Conservation (phyloP, 2,329 filamentous ascomycete genomes). For the Talaromyces sp. region DNA sequence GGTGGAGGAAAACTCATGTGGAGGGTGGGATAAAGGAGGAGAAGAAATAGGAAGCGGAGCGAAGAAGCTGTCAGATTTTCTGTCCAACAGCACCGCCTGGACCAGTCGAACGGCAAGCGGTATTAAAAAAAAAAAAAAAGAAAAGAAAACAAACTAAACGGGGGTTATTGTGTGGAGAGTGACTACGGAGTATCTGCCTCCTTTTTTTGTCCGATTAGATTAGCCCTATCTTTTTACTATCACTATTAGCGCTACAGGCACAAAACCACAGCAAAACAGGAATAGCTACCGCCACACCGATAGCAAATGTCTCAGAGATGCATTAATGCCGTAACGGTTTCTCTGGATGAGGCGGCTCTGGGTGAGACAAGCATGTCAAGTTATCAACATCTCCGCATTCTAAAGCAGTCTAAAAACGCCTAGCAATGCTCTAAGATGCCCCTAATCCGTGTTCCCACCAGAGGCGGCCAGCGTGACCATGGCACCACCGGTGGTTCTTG, state of each 20-base stretch:
- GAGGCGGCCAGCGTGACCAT: background rate
- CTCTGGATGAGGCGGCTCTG: background rate
- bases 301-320: background rate
- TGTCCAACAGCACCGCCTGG: background rate
- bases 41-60: background rate
- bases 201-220: background rate
- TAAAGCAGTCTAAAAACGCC: background rate
- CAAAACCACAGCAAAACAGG: background rate
- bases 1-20: background rate
- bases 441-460: background rate
- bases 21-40: background rate
- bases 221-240: background rate
- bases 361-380: background rate
- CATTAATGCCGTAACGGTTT: background rate
- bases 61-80: background rate
- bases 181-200: background rate
- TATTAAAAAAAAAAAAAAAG: background rate
- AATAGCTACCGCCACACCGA: background rate
- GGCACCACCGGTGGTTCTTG: background rate
- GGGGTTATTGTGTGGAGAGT: background rate
- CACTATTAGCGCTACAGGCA: background rate
- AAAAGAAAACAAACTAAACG: background rate
- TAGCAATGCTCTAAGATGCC: background rate
- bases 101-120: background rate
- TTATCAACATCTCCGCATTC: background rate